A percentile compares a stretch with the other conserved stretches of the same genome.
These are phyloP conservation scores for Lumnitzera littorea DNA, from an alignment of 345 rosid genomes.

Conservation along the genomic window DNA sequence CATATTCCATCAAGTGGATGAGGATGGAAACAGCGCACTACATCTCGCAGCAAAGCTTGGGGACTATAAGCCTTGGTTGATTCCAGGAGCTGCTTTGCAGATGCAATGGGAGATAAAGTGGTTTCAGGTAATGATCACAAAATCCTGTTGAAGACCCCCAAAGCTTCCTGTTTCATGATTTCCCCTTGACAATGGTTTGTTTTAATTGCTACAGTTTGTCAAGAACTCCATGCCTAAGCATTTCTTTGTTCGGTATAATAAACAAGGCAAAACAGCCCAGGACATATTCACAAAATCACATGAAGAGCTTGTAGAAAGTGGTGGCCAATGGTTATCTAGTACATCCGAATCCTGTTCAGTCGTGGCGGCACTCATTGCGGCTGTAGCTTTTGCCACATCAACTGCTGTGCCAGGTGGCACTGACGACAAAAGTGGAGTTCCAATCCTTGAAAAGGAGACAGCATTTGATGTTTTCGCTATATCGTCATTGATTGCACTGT, in stretches of 20 bases:
- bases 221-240: constrained; percentile 28
- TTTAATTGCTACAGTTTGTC: constrained; percentile 27
- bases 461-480: constrained; percentile 31
- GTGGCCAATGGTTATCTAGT: constrained; percentile 37
- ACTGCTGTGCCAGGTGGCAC: constrained; percentile 32
- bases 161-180: too few relatives aligned
- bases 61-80: constrained; percentile 40
- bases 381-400: constrained; percentile 47
- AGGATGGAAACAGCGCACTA: constrained; percentile 35
- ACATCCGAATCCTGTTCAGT: constrained; percentile 50
- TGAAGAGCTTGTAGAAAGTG: constrained; percentile 21
- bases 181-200: too few relatives aligned
- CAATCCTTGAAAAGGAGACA: constrained; percentile 22
- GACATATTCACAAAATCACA: constrained; percentile 32
- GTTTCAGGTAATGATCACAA: constrained; percentile 31
- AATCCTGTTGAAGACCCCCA: too few relatives aligned
- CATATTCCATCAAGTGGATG: constrained; percentile 31
- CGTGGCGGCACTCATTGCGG: constrained; percentile 48
- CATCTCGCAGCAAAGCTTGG: constrained; percentile 45
- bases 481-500: constrained; percentile 28
- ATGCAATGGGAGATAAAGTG: constrained; percentile 69
- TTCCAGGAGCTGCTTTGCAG: constrained; percentile 45
- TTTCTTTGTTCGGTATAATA: constrained; percentile 28
- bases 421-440: constrained; percentile 14
- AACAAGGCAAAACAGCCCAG: constrained; percentile 16